Evolutionary conservation across 352 stramenopile genomes (phyloP), one percentile per base, ranked within the genome.

Genomic region (Globisporangium nagaii): DNA sequence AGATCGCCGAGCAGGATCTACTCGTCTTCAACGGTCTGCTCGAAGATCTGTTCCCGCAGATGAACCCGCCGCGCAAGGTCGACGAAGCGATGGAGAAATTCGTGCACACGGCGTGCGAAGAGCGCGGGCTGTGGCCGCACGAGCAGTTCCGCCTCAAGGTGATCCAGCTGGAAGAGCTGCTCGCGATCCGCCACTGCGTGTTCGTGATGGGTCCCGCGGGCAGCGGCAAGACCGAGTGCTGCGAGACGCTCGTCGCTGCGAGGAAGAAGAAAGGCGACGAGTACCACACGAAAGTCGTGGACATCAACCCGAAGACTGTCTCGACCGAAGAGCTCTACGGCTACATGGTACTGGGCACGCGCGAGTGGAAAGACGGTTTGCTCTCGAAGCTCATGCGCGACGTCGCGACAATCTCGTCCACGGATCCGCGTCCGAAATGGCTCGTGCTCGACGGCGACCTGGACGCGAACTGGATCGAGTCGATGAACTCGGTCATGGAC

Each of bases 251-350:
- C 12, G 79, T 87, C 13, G 60, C 75, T 27, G 91, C 93, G 22
- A 67, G 88, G 15, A 88, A 85, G 49, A 83, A 82, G n/a, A 77
- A 78, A 62, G 75, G 80, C 4, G 78, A 90, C 7, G 66, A 73
- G 6, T 63, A 84, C 42, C 54, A 63, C 11, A 93, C 80, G 1
- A 85, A 86, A 53, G 80, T 90, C 1, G 72, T 90, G 22, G 93
- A 97, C 61, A 58, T 98, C 15, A 98, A 98, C 58, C 95, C 95
- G 10, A 98, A 98, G 65, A 88, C 96, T 0, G 90, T 98, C 15
- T 96, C 91, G n/a, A 97, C 90, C 1, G 88, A 98, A 60, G 93
- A 98, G 62, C 63, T 98, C n/a, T 98, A 98, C 54, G 95, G 95
- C 1, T 98, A 90, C 65, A 98, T 98, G 75, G 79, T 88, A 12